These are phyloP conservation scores for Stereum hirsutum DNA, from an alignment of 1,284 basidiomycete genomes.

Conservation along the genomic window DNA sequence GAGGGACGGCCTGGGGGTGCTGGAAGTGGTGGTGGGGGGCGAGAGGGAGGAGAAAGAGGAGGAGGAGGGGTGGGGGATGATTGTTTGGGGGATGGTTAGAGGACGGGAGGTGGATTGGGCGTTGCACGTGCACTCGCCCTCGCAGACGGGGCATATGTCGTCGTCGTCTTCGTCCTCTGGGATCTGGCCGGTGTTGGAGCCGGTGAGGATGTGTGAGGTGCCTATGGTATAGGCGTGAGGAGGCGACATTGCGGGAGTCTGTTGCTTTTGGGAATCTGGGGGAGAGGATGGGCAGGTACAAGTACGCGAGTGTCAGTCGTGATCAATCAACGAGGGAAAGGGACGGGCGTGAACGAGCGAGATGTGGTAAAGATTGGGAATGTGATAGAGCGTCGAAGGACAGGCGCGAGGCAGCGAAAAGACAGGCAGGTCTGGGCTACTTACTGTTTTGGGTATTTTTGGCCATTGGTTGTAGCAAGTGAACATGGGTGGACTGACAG, in stretches of 20 bases:
- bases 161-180: constrained; percentile 60
- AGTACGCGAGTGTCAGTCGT: constrained; percentile 3
- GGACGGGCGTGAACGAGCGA: constrained; percentile 2
- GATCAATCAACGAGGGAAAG: neutral
- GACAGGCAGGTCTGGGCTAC: neutral
- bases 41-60: constrained; percentile 17
- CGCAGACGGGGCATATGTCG: constrained; percentile 81
- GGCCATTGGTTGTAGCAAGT: constrained; percentile 8
- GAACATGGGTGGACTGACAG: constrained; percentile 5
- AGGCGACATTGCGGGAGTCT: constrained; percentile 55
- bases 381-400: neutral
- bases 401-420: neutral
- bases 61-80: constrained; percentile 17
- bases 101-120: constrained; percentile 27
- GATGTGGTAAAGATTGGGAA: constrained; percentile 1
- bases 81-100: constrained; percentile 13
- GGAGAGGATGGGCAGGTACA: neutral
- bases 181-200: constrained; percentile 5
- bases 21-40: constrained; percentile 13
- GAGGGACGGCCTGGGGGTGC: constrained; percentile 17
- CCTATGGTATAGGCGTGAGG: constrained; percentile 58
- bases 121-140: constrained; percentile 72
- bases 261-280: constrained; percentile 46
- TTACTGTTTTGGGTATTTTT: neutral
- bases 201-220: constrained; percentile 27